Conservation (phyloP, 805 yeast genomes). For the Starmera quercuum region DNA sequence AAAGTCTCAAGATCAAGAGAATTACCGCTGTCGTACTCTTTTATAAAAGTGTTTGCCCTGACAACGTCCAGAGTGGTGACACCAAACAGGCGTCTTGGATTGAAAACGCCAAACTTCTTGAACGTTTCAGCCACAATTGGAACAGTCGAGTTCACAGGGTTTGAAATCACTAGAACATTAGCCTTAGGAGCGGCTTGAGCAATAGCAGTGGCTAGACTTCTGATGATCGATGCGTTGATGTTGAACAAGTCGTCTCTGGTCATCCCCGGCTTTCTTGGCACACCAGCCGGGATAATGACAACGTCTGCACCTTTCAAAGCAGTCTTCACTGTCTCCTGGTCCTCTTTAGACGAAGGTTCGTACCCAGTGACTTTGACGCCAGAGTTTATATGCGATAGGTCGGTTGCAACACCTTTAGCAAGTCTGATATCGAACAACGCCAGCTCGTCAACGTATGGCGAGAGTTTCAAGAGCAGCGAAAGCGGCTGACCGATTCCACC, state of each 20-base stretch:
- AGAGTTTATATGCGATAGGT: constrained; percentile 76
- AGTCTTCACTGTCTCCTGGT: constrained; percentile 36
- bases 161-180: constrained; percentile 74
- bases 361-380: constrained; percentile 50
- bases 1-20: constrained; percentile 43
- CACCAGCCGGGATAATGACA: constrained; percentile 67
- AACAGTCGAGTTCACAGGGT: constrained; percentile 91
- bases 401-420: constrained; percentile 84
- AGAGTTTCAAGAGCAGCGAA: constrained; percentile 70
- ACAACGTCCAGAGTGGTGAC: constrained; percentile 90
- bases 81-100: constrained; percentile 74
- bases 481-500: constrained; percentile 97
- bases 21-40: constrained; percentile 63
- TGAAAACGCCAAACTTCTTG: constrained; percentile 55
- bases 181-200: constrained; percentile 69
- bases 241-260: constrained; percentile 84
- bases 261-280: constrained; percentile 94
- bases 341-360: constrained; percentile 53
- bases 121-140: constrained; percentile 82
- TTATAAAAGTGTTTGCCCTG: constrained; percentile 62
- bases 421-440: constrained; percentile 81
- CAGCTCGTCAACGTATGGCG: constrained; percentile 53
- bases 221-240: constrained; percentile 77
- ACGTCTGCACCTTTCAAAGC: constrained; percentile 41
- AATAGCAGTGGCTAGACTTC: constrained; percentile 65